These are phyloP conservation scores for Syncephalastrum contaminatum DNA, from an alignment of 371 early-diverging fungal species.

Conservation along the genomic window DNA sequence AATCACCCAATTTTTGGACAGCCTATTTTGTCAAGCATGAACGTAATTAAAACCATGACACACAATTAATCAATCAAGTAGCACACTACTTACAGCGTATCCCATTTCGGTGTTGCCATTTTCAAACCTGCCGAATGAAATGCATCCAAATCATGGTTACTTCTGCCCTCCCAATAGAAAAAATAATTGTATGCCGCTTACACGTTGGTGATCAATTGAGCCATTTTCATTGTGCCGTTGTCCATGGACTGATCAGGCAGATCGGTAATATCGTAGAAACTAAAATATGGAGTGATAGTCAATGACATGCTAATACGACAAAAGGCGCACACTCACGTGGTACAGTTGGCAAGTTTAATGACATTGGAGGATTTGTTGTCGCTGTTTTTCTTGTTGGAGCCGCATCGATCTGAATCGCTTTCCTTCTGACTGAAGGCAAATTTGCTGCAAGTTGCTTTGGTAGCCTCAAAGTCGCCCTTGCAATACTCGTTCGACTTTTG, in stretches of 20 bases:
- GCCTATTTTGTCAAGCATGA: conserved; percentile 15
- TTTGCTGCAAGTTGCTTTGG: conserved; percentile 10
- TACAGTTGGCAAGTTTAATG: conserved; percentile 33
- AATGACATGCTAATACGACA: background rate
- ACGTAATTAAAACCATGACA: background rate
- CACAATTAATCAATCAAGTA: background rate
- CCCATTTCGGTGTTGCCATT: conserved; percentile 47
- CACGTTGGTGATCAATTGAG: conserved; percentile 49
- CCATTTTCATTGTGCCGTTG: conserved; percentile 34
- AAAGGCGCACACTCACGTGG: conserved; percentile 25
- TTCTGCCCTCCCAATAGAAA: background rate
- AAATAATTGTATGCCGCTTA: conserved; percentile 15
- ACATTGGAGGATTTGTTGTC: conserved; percentile 12
- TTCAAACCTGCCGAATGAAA: conserved; percentile 30
- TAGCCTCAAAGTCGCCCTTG: conserved; percentile 14
- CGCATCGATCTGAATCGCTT: conserved; percentile 10
- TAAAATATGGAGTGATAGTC: conserved; percentile 6
- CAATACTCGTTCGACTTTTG: conserved; percentile 13
- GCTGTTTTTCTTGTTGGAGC: conserved; percentile 9
- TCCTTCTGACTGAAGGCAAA: conserved; percentile 11
- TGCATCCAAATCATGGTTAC: too few relatives aligned
- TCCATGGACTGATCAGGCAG: conserved; percentile 35
- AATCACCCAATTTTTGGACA: conserved; percentile 40
- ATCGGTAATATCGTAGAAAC: conserved; percentile 38
- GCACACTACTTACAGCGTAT: conserved; percentile 33